Base-by-base conservation (phyloP, 2,329 filamentous ascomycete genomes). In the Pseudogymnoascus sp. region DNA sequence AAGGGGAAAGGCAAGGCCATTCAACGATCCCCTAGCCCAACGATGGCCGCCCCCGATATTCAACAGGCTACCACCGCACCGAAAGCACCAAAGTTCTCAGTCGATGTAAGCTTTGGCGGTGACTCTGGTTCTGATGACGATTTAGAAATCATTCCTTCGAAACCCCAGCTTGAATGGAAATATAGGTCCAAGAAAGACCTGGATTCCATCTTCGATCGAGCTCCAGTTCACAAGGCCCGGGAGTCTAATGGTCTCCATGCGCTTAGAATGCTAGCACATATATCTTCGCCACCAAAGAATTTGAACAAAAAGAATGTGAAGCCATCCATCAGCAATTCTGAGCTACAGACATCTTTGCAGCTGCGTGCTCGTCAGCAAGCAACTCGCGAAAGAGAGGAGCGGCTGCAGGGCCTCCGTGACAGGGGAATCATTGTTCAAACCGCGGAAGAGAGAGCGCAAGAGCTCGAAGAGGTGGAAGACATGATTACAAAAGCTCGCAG, bases 351-450 rank as follows among this genome's bases (percentile, higher is more conserved):
- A 9, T 82, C 80, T 35, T 78, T 97, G 7, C 80, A 88, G 38
- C 83, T 85, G 67, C 87, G 87, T 65, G 92, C 91, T 5, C 86
- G 90, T 50, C 82, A 88, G 65, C 95, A 99, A 75, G 93, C 92
- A 50, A 86, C 86, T 65, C 76, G 83, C 44, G 91, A 95, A 73
- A 87, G 91, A 62, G 85, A 90, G 65, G 87, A 90, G 68, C 88
- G 88, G 63, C 82, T 97, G 19, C 86, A 91, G 63, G 82, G 87
- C 68, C 82, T 99, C 42, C 86, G 84, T 70, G 87, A 88, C 10
- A 91, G 89, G 75, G 95, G 95, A 7, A 82, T 97, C 26, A 79
- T 88, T 23, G 80, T 97, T 17, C 88, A 93, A 73, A 96, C 90
- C 0, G 85, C 88, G 1, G 93, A 97, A 75, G 93, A 99, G 74